Base-by-base conservation (phyloP, 169 alveolate genomes). In the Babesia caballi region DNA sequence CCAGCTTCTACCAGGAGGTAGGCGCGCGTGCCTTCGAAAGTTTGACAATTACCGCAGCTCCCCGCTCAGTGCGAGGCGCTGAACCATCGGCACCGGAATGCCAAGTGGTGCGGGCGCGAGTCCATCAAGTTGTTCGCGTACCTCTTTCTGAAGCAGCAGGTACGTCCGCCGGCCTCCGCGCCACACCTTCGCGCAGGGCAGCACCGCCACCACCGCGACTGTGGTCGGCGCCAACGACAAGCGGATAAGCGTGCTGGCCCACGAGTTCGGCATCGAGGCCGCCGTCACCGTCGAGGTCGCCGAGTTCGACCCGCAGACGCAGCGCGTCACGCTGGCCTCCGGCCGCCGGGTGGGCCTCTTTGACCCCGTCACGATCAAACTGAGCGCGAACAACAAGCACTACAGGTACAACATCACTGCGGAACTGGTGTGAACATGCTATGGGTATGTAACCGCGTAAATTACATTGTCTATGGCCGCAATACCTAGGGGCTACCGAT, bases 71-170 rank as follows among this genome's bases (percentile, higher is more conserved):
- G 98, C 66, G 97, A 94, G 60, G 76, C 86, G 74, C 90, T 96
- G 80, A 96, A 96, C 65, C 65, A 85, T 61, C 93, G 94, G 83
- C 96, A 95, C 54, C 82, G 98, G 30, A 92, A 85, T 81, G 98
- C 99, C 17, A 95, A 93, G 54, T 78, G 91, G 63, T 97, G 98
- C 23, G 91, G 96, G 33, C 88, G 97, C 42, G 96, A 96, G n/a
- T 92, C 97, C 6, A 89, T 93, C 2, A 93, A 92, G 61, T 82
- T 94, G 61, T 93, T 92, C 67, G 91, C 97, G 42, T 95, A 90
- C 67, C 85, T 94, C 51, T 96, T 88, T 83, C 93, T 95, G 72
- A 93, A 91, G 74, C 68, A 85, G 46, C 51, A 83, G 81, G 96
- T 78, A 14, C 21, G 74, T 73, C 12, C 63, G 19, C 30, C 61